Percentiles rank a stretch among this genome's conserved stretches.
Evolutionary conservation across 1,139 yeast genomes (phyloP).

Genomic region (Protomyces arabidopsidicola): DNA sequence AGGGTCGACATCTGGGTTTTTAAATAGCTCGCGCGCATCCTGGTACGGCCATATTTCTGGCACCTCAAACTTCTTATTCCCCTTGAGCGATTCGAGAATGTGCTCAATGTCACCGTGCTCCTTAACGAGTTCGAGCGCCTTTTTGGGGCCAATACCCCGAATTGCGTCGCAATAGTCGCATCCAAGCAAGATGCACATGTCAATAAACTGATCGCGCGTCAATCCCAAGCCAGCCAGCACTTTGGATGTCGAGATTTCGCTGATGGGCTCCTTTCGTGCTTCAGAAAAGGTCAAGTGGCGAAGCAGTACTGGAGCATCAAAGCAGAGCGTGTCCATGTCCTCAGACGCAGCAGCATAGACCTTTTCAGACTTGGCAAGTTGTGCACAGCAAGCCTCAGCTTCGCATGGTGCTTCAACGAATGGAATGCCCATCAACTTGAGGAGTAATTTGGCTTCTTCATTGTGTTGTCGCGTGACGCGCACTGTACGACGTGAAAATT

Average conservation of each 20-base stretch:
- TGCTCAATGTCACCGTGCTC: conserved; percentile 79
- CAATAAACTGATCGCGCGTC: conserved; percentile 71
- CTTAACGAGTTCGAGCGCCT: conserved; percentile 80
- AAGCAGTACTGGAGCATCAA: conserved; percentile 73
- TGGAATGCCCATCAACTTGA: conserved; percentile 91
- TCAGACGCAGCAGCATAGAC: conserved; percentile 95
- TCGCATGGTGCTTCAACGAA: conserved; percentile 92
- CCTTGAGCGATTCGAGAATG: conserved; percentile 45
- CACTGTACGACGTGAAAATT: conserved; percentile 81
- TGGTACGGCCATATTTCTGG: conserved; percentile 95
- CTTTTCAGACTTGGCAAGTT: conserved; percentile 70
- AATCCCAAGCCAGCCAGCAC: conserved; percentile 74
- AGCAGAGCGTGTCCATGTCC: conserved; percentile 97
- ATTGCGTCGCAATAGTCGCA: conserved; percentile 97
- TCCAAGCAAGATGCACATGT: conserved; percentile 85
- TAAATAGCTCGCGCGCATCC: conserved; percentile 78
- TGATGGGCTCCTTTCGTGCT: conserved; percentile 86
- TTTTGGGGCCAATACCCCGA: conserved; percentile 91
- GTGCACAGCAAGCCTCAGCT: conserved; percentile 99
- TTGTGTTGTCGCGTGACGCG: conserved; percentile 84
- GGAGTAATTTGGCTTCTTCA: conserved; percentile 79
- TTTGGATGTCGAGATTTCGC: conserved; percentile 65
- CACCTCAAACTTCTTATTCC: conserved; percentile 51
- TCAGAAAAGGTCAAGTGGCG: conserved; percentile 92
- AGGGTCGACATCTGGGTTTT: conserved; percentile 64